phyloP scores from a whole-genome alignment of 2,329 filamentous ascomycete genomes.

The Nemania sp. region DNA sequence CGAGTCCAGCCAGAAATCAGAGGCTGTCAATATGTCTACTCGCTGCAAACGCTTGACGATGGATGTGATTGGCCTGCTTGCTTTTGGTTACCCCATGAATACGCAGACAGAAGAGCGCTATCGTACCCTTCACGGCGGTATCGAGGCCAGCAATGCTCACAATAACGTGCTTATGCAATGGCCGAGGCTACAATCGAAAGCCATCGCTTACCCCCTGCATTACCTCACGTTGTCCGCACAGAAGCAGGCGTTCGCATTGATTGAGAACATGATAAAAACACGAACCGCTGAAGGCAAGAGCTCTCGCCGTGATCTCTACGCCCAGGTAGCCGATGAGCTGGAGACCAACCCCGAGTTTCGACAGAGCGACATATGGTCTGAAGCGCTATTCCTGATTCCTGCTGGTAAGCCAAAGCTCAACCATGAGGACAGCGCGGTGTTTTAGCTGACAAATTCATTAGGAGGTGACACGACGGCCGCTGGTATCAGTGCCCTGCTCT shows the following conservation, averaged over 20 bases:
- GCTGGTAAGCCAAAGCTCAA: conserved; percentile 22
- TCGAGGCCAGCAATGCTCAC: conserved; percentile 18
- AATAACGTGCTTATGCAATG: conserved; percentile 26
- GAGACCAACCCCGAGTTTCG: conserved; percentile 22
- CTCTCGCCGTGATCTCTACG: conserved; percentile 27
- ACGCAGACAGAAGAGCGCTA: conserved; percentile 24
- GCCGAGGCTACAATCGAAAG: conserved; percentile 18
- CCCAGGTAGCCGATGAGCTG: conserved; percentile 23
- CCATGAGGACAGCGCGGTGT: neutral
- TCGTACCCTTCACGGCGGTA: conserved; percentile 18
- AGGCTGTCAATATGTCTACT: conserved; percentile 26
- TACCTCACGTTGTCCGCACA: conserved; percentile 16
- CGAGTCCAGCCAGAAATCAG: conserved; percentile 1
- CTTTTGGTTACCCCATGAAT: conserved; percentile 28
- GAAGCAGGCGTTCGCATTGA: conserved; percentile 22
- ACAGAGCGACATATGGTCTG: conserved; percentile 27
- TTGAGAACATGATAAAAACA: conserved; percentile 28
- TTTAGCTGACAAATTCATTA: neutral
- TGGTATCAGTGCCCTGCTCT: conserved; percentile 25
- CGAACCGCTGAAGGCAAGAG: conserved; percentile 21
- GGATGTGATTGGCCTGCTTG: conserved; percentile 28
- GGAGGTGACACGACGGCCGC: conserved; percentile 26
- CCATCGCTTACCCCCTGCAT: conserved; percentile 21
- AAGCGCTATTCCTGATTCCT: conserved; percentile 27
- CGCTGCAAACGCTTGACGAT: conserved; percentile 20